phyloP scores from a whole-genome alignment of 192 early-diverging fungal genomes.

The Entophlyctis helioformis region DNA sequence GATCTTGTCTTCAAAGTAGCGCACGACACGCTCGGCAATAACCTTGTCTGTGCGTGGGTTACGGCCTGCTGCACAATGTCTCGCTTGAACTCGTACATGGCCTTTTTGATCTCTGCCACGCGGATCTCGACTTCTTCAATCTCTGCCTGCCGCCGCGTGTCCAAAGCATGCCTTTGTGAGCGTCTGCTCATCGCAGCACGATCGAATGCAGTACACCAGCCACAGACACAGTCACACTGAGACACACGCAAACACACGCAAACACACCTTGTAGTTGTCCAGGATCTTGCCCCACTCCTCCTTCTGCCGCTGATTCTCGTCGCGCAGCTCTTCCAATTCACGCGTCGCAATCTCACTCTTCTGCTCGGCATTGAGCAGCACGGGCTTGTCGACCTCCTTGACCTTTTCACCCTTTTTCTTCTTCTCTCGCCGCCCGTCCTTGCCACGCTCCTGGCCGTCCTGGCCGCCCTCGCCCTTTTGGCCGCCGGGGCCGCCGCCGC shows the following conservation, averaged over 20 bases:
- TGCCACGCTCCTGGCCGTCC: slow-evolving; percentile 1
- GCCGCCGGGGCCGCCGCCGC: not conserved
- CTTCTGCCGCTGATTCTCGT: slow-evolving; percentile 47
- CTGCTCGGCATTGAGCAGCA: slow-evolving; percentile 40
- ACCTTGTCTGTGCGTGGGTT: slow-evolving; percentile 41
- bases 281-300: slow-evolving; percentile 45
- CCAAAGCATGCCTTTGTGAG: not conserved
- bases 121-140: slow-evolving; percentile 50
- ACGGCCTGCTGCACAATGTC: slow-evolving; percentile 39
- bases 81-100: slow-evolving; percentile 44
- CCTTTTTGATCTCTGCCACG: slow-evolving; percentile 38
- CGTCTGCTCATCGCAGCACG: not conserved
- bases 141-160: slow-evolving; percentile 34
- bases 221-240: no score
- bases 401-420: slow-evolving; percentile 42
- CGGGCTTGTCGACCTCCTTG: slow-evolving; percentile 27
- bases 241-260: not conserved
- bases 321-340: slow-evolving; percentile 45
- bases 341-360: slow-evolving; percentile 49
- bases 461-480: not conserved
- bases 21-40: slow-evolving; percentile 36
- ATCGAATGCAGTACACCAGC: not conserved
- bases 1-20: slow-evolving; percentile 50
- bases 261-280: slow-evolving; percentile 37
- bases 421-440: not conserved